These are phyloP conservation scores for Lentinula sp. DNA, from an alignment of 768 basidiomycete genomes.

Conservation along the genomic window DNA sequence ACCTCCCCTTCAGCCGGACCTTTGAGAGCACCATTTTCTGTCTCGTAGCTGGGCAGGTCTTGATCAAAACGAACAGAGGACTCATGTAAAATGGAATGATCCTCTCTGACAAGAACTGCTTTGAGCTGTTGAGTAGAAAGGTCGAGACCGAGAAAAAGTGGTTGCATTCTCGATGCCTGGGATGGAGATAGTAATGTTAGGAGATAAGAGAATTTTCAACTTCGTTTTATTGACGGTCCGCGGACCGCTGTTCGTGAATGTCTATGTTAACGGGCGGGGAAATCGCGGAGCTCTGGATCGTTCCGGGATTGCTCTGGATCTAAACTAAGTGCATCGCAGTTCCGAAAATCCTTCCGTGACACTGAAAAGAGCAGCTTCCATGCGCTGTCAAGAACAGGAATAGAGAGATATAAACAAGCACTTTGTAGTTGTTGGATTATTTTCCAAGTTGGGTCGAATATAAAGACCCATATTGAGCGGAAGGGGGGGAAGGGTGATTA, in stretches of 20 bases:
- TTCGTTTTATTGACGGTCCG: background rate
- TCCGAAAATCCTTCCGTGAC: too few species aligned
- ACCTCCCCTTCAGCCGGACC: slow-evolving; percentile 70
- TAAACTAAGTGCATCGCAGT: background rate
- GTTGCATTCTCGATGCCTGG: background rate
- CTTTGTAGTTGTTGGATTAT: too few species aligned
- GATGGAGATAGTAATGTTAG: background rate
- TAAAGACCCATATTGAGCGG: too few species aligned
- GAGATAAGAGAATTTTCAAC: background rate
- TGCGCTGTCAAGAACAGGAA: too few species aligned
- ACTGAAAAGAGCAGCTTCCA: too few species aligned
- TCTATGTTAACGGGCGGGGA: background rate
- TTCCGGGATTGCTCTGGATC: background rate
- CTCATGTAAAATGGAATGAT: slow-evolving; percentile 55
- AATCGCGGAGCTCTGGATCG: background rate
- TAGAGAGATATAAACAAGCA: too few species aligned
- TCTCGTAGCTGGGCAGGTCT: slow-evolving; percentile 67
- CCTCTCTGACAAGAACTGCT: slow-evolving; percentile 59
- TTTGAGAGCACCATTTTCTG: slow-evolving; percentile 57
- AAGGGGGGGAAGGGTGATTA: too few species aligned
- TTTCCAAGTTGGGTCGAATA: too few species aligned
- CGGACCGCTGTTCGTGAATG: background rate
- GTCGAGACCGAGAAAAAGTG: slow-evolving; percentile 66
- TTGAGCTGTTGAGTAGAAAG: slow-evolving; percentile 85
- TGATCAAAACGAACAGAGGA: slow-evolving; percentile 73